Conservation (phyloP, 169 alveolate species). For the Plasmodium cynomolgi region DNA sequence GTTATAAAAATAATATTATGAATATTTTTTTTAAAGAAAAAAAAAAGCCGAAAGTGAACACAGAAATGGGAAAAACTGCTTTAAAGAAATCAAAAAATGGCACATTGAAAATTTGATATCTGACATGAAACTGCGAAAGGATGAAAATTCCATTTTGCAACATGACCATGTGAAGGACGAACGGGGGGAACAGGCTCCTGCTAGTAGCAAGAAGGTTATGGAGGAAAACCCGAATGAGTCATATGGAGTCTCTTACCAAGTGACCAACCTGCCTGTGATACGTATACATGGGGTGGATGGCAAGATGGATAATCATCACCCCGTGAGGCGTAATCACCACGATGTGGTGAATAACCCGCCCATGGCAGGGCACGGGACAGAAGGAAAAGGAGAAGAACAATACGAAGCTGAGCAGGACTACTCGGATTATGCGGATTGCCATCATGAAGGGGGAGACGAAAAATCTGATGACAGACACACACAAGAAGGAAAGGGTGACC, state of each 20-base stretch:
- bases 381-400: background rate
- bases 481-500: background rate
- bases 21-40: slow-evolving; percentile 49
- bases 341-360: background rate
- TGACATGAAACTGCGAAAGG: slow-evolving; percentile 22
- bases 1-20: slow-evolving; percentile 43
- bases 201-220: background rate
- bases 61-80: background rate
- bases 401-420: background rate
- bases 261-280: background rate
- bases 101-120: slow-evolving; percentile 8
- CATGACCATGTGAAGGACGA: background rate
- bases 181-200: background rate
- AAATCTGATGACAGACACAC: background rate
- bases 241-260: background rate
- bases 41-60: background rate
- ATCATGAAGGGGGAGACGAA: background rate
- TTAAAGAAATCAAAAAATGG: slow-evolving; percentile 24
- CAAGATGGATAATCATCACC: background rate
- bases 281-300: background rate
- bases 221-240: slow-evolving; percentile 1
- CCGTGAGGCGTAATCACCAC: background rate
- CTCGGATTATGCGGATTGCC: slow-evolving; percentile 1
- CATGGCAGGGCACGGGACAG: background rate
- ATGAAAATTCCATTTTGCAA: background rate